Evolutionary conservation across 768 basidiomycete genomes (phyloP), one percentile per base, ranked within the genome.

Genomic region (Psilocybe tampanensis): DNA sequence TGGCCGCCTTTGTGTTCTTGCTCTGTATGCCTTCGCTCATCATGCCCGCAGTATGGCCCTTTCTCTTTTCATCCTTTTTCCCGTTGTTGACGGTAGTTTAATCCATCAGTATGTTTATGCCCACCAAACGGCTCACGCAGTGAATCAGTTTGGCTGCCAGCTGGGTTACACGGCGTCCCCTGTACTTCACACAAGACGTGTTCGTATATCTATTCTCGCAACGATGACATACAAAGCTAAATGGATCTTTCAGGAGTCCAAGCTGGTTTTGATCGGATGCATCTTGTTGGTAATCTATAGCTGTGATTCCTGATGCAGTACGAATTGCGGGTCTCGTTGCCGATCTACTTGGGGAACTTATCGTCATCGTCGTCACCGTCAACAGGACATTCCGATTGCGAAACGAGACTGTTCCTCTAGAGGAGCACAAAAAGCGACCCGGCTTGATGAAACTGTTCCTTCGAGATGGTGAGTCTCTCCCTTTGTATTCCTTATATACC

Each of bases 361-460:
- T 70, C 18, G 71, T 70, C 42, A 70, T 72, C 41, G 34, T 58
- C 17, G 69, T 72, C 15, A 72, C 71, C 2, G 42, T 70, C 26
- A 60, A 44, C 29, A 65, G 66, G 49, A 72, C 70, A 2, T 66
- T 68, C 49, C 56, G 58, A n/a, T 55, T 70, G 33, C 58, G 67
- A 42, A 64, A 57, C n/a, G 47, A 45, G 62, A 62, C 47, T n/a
- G 23, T 66, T 13, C 58, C 64, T 1, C 29, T 62, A 8, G 64
- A 60, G 4, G 66, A 49, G 17, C 47, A 62, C 21, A 58, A 54
- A 13, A 63, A 62, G 18, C 64, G 64, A 18, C 65, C 71, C 1
- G 63, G 69, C 22, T 53, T 70, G 34, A 64, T 64, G 42, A 52
- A 53, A 11, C 41, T 70, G 19, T 47, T 70, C 12, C 54, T 72